These are phyloP conservation scores for Cucurbita maxima DNA, from an alignment of 306 rosid species.

Conservation along the genomic window DNA sequence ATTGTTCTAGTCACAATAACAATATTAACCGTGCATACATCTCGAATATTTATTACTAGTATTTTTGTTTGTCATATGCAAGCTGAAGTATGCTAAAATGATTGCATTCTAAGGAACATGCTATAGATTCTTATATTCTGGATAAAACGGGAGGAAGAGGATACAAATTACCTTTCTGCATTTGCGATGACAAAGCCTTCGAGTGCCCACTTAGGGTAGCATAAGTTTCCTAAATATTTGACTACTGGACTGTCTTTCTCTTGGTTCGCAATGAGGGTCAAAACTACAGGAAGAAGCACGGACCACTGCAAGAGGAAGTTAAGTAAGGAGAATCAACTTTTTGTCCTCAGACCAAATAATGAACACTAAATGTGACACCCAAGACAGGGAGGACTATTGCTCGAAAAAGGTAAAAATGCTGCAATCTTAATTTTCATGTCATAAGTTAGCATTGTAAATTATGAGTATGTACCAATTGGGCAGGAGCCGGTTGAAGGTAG, in stretches of 20 bases:
- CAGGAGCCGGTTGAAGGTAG: slow-evolving; percentile 25
- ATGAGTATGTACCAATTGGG: slow-evolving; percentile 19
- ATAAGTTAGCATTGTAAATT: neutral
- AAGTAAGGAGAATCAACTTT: neutral
- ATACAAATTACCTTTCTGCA: slow-evolving; percentile 15
- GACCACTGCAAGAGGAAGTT: slow-evolving; percentile 15
- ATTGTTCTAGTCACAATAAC: neutral
- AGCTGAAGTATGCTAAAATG: neutral
- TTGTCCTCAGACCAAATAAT: neutral
- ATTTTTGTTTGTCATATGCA: neutral
- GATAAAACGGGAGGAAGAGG: neutral
- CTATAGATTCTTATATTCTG: neutral
- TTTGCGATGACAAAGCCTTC: slow-evolving; percentile 26
- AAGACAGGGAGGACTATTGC: neutral
- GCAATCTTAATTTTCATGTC: neutral
- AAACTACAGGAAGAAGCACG: slow-evolving; percentile 27
- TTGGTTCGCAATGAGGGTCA: slow-evolving; percentile 24
- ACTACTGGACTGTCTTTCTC: slow-evolving; percentile 10
- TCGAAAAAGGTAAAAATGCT: neutral
- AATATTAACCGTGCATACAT: neutral
- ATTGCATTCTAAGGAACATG: neutral
- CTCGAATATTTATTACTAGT: neutral
- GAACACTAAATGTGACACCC: neutral
- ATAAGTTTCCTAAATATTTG: slow-evolving; percentile 10
- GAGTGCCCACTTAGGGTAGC: slow-evolving; percentile 29